phyloP scores from a whole-genome alignment of 192 early-diverging fungal species.

The Physocladia obscura region DNA sequence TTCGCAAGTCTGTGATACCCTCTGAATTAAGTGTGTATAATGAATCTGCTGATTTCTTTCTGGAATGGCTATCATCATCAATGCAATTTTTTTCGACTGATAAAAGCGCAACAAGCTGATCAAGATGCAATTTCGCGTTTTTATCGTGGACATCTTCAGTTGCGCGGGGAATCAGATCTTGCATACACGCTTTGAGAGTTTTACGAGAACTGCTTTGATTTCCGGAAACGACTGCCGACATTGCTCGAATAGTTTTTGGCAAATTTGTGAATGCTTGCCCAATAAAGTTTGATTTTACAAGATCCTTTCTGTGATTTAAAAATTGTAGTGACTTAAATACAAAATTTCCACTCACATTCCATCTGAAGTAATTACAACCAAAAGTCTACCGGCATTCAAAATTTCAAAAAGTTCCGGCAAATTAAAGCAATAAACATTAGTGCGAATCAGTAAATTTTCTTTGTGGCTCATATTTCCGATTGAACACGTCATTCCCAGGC shows the following conservation, averaged over 20 bases:
- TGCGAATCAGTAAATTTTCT: slow-evolving; percentile 10
- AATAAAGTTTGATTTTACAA: slow-evolving; percentile 13
- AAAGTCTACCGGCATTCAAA: background rate
- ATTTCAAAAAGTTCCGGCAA: background rate
- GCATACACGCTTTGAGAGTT: background rate
- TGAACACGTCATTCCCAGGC: slow-evolving; percentile 15
- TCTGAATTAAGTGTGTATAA: too few species aligned
- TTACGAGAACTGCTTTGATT: background rate
- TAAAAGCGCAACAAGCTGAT: background rate
- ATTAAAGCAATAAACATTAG: slow-evolving; percentile 9
- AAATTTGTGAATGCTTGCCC: slow-evolving; percentile 13
- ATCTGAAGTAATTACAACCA: slow-evolving; percentile 10
- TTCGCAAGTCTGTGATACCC: background rate
- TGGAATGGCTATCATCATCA: background rate
- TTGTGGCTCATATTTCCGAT: slow-evolving; percentile 20
- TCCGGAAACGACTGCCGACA: background rate
- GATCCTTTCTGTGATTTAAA: slow-evolving; percentile 5
- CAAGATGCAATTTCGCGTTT: background rate
- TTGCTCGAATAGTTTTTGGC: background rate
- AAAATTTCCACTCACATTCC: slow-evolving; percentile 14
- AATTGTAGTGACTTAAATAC: background rate
- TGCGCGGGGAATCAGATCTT: background rate
- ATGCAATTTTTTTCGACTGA: background rate
- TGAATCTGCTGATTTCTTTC: too few species aligned
- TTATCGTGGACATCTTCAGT: slow-evolving; percentile 11